Evolutionary conservation across 139 green algal species (phyloP).

Genomic region (Zygnema cylindricum): DNA sequence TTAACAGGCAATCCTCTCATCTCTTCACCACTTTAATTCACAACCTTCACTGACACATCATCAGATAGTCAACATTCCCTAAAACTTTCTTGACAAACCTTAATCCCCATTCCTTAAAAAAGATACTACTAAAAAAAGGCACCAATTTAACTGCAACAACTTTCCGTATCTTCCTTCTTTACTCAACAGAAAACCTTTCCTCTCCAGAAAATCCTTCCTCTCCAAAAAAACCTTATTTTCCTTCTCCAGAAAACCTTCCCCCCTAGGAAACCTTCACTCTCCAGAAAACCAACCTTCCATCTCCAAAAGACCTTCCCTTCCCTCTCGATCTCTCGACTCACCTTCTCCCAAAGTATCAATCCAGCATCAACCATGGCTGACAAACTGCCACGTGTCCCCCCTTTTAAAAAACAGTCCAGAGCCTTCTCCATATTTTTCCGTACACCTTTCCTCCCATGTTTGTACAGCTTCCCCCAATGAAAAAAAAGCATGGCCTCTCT

Average conservation of each 20-base stretch:
- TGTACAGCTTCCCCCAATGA: not conserved
- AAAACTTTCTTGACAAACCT: no score
- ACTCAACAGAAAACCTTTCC: no score
- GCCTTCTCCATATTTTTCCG: not conserved
- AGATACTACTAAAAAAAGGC: no score
- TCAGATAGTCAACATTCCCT: no score
- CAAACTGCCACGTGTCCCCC: not conserved
- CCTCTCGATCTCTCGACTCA: not conserved
- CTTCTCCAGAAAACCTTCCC: not conserved
- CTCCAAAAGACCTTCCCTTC: not conserved
- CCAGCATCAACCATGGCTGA: not conserved
- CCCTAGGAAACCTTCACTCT: not conserved
- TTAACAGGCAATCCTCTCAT: no score
- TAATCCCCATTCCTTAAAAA: no score
- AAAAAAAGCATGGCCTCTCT: not conserved
- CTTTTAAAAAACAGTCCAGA: not conserved
- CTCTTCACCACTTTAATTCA: no score
- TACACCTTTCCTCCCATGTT: not conserved
- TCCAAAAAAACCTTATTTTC: not conserved
- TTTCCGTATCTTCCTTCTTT: no score
- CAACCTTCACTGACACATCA: no score
- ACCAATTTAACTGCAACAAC: no score
- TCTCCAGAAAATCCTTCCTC: not conserved
- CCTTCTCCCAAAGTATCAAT: not conserved
- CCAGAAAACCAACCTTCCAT: not conserved